Evolutionary conservation across 2,329 filamentous ascomycete genomes (phyloP), one percentile per base, ranked within the genome.

Genomic region (Metarhizium humberi): DNA sequence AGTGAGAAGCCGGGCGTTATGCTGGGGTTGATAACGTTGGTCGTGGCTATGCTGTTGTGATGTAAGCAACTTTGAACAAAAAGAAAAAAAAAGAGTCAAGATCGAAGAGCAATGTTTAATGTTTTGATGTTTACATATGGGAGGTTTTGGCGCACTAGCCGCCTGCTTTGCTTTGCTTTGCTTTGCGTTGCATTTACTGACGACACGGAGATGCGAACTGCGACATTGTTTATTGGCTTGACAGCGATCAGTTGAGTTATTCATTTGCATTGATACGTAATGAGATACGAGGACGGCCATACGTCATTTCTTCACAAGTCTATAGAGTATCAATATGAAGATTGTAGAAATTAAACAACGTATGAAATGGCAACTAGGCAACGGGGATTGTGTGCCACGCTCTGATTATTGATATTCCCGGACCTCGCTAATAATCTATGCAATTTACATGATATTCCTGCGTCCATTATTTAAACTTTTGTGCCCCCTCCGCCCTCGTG

Each of bases 21-120:
- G 18, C n/a, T 58, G 16, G 50, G 56, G 6, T 16, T 48, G 3
- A 51, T 40, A 7, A 52, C 38, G 3, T 11, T 60, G 30, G 54
- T 50, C 13, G 16, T 55, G 18, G 49, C 32, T 1, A 34, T 57
- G 16, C 14, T 56, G 46, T 42, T 57, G 6, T 60, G 25, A 55
- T n/a, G 29, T 18, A 8, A 13, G 7, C 32, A 7, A 8, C 25
- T 13, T 29, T 40, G 36, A 42, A n/a, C 32, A 38, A 32, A 10
- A 32, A 30, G 13, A 20, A 3, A 43, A 7, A 47, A 45, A n/a
- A 18, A 7, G 4, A 1, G 32, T 18, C 7, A 13, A 18, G 10
- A 18, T 6, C 16, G n/a, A 13, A 18, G 10, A 18, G 7, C 16
- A 7, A 38, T 7, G 30, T 20, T 51, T 50, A 6, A 30, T 14